Percentiles rank a stretch among this genome's conserved stretches.
Evolutionary conservation across 2,329 filamentous ascomycete species (phyloP).

Genomic region (Clarireedia paspali): DNA sequence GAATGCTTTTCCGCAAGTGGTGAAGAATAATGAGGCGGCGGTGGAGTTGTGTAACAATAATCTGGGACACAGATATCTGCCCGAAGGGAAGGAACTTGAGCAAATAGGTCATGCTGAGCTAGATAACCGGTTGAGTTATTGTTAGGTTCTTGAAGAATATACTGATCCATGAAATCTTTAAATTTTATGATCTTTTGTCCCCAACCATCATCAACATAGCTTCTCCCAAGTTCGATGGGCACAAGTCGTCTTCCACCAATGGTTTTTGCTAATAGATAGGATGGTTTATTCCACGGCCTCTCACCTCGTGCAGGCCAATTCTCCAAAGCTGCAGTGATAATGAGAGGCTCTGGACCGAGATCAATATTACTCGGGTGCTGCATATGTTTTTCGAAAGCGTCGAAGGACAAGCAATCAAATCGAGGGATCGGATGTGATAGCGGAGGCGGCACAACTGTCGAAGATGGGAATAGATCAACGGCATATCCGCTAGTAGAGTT

Average conservation of each 20-base stretch:
- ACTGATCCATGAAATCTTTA: slow-evolving; percentile 52
- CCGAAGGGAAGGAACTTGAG: slow-evolving; percentile 69
- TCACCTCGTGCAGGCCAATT: slow-evolving; percentile 71
- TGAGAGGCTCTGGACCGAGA: slow-evolving; percentile 48
- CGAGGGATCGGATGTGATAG: slow-evolving; percentile 36
- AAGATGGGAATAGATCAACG: slow-evolving; percentile 14
- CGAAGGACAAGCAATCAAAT: slow-evolving; percentile 37
- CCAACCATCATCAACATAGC: slow-evolving; percentile 83
- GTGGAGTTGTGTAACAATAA: slow-evolving; percentile 69
- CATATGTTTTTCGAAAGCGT: slow-evolving; percentile 56
- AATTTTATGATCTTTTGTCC: slow-evolving; percentile 75
- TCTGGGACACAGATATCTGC: slow-evolving; percentile 76
- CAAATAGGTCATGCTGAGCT: slow-evolving; percentile 82
- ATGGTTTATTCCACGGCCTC: slow-evolving; percentile 62
- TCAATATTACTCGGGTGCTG: slow-evolving; percentile 32
- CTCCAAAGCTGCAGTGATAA: slow-evolving; percentile 58
- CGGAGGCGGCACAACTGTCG: slow-evolving; percentile 34
- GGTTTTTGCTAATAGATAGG: slow-evolving; percentile 67
- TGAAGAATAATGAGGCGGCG: slow-evolving; percentile 42
- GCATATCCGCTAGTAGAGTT: not conserved
- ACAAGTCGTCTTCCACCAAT: slow-evolving; percentile 72
- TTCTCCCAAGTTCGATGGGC: slow-evolving; percentile 77
- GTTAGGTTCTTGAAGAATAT: slow-evolving; percentile 14
- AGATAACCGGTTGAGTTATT: slow-evolving; percentile 62
- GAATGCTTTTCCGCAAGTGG: slow-evolving; percentile 35